Evolutionary conservation across 805 yeast species (phyloP), one percentile per base, ranked within the genome.

Genomic region (Candida sithepensis): DNA sequence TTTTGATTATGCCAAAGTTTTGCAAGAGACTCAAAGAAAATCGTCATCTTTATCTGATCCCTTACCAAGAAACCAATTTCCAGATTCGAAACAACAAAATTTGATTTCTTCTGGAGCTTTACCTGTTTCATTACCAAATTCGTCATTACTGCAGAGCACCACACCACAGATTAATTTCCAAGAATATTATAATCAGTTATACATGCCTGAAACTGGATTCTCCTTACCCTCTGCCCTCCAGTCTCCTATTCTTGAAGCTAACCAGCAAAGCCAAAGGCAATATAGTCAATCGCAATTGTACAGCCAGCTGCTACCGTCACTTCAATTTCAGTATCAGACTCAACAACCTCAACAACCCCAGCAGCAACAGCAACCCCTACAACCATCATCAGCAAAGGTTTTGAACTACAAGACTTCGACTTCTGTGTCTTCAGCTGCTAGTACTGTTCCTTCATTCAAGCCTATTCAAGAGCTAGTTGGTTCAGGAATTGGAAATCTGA

Each of bases 1-100:
- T 0, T 68, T 68, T 44, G 61, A 65, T 33, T 66, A 57, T 45
- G 43, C 43, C 12, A 42, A 49, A 9, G 39, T 56, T 3, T 26
- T 58, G 16, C 32, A 34, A 12, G 52, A 51, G 3, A 16, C 20
- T 30, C 34, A 30, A 26, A 12, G 34, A 12, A 9, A 14, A 30
- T 12, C 8, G 16, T 26, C 34, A 12, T 30, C 34, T 9, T 30
- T 30, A 30, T n/a, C 34, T 14, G 34, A 30, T 10, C 14, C 16
- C 34, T n/a, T 30, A 10, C 14, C 34, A 7, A 6, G 14, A 30
- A 30, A 12, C 34, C 34, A 30, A 12, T n/a, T n/a, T 30, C 34
- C 13, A 30, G 34, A 30, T 14, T 30, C 34, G 5, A 30, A 30
- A 12, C 34, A 30, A n/a, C 34, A 30, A 7, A 30, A 12, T 30